Conservation (phyloP, 1,139 yeast genomes). For the Geotrichum bryndzae region DNA sequence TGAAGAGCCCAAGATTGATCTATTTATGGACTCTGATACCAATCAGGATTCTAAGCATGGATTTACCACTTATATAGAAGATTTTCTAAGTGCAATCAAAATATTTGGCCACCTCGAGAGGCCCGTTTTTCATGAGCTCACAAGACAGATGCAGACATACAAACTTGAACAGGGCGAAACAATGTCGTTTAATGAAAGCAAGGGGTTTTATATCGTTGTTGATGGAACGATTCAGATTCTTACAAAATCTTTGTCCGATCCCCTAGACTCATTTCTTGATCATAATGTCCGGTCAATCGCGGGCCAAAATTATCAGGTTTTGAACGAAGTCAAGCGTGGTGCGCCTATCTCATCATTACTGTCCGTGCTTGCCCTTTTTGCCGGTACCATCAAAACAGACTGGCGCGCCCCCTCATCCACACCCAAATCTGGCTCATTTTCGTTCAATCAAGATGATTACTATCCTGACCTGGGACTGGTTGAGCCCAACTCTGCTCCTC, state of each 20-base stretch:
- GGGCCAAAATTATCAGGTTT: constrained; percentile 58
- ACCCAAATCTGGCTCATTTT: constrained; percentile 1
- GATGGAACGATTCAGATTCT: constrained; percentile 85
- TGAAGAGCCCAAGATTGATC: constrained; percentile 42
- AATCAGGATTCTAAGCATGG: constrained; percentile 39
- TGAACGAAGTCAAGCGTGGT: constrained; percentile 83
- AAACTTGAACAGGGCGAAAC: constrained; percentile 74
- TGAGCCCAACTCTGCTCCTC: neutral
- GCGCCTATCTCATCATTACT: constrained; percentile 76
- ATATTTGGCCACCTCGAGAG: constrained; percentile 90
- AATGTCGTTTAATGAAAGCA: constrained; percentile 61
- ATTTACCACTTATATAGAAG: constrained; percentile 65
- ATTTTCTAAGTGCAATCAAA: constrained; percentile 82
- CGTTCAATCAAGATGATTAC: neutral
- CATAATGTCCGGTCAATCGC: constrained; percentile 34
- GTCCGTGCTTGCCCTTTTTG: constrained; percentile 67
- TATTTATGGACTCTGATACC: constrained; percentile 38
- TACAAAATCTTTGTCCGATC: constrained; percentile 38
- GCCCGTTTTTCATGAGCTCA: constrained; percentile 86
- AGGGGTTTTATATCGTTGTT: constrained; percentile 90
- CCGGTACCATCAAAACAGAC: constrained; percentile 35
- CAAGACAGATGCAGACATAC: constrained; percentile 88
- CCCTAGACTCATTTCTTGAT: constrained; percentile 26
- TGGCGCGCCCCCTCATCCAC: constrained; percentile 5
- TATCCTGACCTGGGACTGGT: neutral